These are phyloP conservation scores for Sanguinoderma infundibulare DNA, from an alignment of 1,284 basidiomycete species.

Conservation along the genomic window DNA sequence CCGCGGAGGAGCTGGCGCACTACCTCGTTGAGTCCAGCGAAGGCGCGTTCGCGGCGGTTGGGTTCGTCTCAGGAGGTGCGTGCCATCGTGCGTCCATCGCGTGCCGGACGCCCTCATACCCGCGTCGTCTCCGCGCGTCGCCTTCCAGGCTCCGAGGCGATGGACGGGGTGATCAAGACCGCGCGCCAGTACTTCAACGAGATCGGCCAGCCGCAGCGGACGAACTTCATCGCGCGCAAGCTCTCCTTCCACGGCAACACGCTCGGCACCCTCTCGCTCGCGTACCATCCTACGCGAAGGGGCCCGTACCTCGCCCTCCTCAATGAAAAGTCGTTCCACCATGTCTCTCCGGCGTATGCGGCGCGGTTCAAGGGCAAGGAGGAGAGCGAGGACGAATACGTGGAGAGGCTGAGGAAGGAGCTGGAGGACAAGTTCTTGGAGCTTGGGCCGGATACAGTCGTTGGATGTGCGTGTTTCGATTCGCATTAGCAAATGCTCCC, in stretches of 20 bases:
- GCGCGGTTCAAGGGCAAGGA: slow-evolving; percentile 70
- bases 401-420: slow-evolving; percentile 74
- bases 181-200: slow-evolving; percentile 80
- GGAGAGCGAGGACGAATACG: slow-evolving; percentile 81
- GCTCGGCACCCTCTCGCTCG: slow-evolving; percentile 68
- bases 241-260: slow-evolving; percentile 89
- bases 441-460: slow-evolving; percentile 80
- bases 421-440: slow-evolving; percentile 84
- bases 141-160: slow-evolving; percentile 76
- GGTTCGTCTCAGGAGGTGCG: slow-evolving; percentile 75
- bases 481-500: no score
- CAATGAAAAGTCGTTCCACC: slow-evolving; percentile 69
- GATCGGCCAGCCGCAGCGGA: slow-evolving; percentile 67
- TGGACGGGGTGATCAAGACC: slow-evolving; percentile 82
- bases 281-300: slow-evolving; percentile 67
- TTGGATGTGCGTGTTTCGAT: slow-evolving; percentile 60
- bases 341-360: slow-evolving; percentile 86
- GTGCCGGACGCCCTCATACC: not conserved
- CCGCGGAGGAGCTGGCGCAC: slow-evolving; percentile 78
- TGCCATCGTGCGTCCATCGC: slow-evolving; percentile 5
- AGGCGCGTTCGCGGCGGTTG: slow-evolving; percentile 74
- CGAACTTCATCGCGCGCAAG: slow-evolving; percentile 79
- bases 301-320: slow-evolving; percentile 70
- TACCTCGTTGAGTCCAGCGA: slow-evolving; percentile 62
- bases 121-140: not conserved